Conservation (phyloP, 2,329 filamentous ascomycete genomes). For the Trichophyton rubrum region DNA sequence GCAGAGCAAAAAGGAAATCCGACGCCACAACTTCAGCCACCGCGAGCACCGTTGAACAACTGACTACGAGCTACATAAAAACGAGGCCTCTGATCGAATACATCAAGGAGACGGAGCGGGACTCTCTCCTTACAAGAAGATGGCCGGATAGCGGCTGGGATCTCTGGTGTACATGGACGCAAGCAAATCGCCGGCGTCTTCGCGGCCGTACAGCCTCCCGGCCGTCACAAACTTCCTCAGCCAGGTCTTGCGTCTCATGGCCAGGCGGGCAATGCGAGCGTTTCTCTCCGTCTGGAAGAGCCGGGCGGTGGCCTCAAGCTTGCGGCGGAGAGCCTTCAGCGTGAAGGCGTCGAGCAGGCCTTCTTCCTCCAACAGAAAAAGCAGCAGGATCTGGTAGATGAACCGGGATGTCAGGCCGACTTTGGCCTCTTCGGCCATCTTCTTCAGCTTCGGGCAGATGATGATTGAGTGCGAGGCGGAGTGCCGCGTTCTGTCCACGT, state of each 20-base stretch:
- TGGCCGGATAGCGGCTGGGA: no score
- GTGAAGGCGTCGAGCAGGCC: constrained; percentile 11
- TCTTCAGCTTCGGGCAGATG: constrained; percentile 5
- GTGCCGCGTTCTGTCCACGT: not conserved
- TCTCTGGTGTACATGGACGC: not conserved
- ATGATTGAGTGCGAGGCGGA: constrained; percentile 2
- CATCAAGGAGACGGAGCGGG: not conserved
- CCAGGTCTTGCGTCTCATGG: constrained; percentile 12
- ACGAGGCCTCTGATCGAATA: not conserved
- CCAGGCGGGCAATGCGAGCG: constrained; percentile 10
- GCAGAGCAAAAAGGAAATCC: not conserved
- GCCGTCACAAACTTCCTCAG: constrained; percentile 12
- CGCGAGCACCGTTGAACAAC: no score
- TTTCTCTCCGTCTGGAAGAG: constrained; percentile 12
- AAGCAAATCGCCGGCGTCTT: not conserved
- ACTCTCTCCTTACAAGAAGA: no score
- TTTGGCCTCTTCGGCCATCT: constrained; percentile 7
- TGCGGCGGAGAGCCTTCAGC: not conserved
- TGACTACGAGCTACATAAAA: not conserved
- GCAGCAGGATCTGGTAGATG: constrained; percentile 8
- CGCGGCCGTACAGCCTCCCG: constrained; percentile 10
- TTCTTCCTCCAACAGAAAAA: constrained; percentile 10
- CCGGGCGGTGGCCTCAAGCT: constrained; percentile 5
- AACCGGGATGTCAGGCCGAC: constrained; percentile 7
- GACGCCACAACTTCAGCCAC: not conserved